phyloP scores from a whole-genome alignment of 352 stramenopile genomes.

The Pythium volutum region DNA sequence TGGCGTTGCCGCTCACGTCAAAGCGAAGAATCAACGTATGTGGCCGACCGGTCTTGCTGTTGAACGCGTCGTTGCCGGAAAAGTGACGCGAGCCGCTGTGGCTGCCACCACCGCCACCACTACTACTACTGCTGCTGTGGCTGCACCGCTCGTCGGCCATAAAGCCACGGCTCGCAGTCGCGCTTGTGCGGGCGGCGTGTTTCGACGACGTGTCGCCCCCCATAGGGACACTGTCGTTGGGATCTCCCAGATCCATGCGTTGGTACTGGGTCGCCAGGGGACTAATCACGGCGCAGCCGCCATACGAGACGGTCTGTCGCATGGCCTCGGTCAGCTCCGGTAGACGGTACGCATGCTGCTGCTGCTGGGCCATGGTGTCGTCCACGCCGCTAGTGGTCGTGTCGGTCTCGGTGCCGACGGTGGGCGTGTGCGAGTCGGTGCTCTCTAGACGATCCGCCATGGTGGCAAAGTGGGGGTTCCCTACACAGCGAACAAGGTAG shows the following conservation, averaged over 20 bases:
- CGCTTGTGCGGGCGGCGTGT: constrained; percentile 13
- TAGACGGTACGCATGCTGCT: constrained; percentile 15
- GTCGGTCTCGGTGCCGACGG: constrained; percentile 30
- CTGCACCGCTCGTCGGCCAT: constrained; percentile 10
- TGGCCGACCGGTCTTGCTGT: constrained; percentile 15
- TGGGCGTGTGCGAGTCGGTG: constrained; percentile 44
- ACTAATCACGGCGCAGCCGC: constrained; percentile 20
- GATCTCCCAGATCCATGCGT: constrained; percentile 34
- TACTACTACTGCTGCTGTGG: constrained; percentile 13
- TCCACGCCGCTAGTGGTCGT: background rate
- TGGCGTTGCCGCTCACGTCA: constrained; percentile 45
- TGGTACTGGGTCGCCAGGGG: constrained; percentile 32
- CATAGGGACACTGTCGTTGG: too few species aligned
- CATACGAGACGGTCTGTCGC: constrained; percentile 31
- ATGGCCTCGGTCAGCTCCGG: constrained; percentile 28
- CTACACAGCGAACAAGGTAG: too few species aligned
- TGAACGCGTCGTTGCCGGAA: constrained; percentile 21
- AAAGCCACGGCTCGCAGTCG: constrained; percentile 4
- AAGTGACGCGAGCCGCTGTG: constrained; percentile 14
- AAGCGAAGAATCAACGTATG: constrained; percentile 33
- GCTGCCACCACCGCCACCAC: too few species aligned
- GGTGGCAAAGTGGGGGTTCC: background rate
- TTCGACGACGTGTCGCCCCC: too few species aligned
- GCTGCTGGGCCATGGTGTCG: constrained; percentile 8
- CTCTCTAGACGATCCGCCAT: constrained; percentile 47